Evolutionary conservation across 2,329 filamentous ascomycete species (phyloP).

Genomic region (Hymenoscyphus occultus): DNA sequence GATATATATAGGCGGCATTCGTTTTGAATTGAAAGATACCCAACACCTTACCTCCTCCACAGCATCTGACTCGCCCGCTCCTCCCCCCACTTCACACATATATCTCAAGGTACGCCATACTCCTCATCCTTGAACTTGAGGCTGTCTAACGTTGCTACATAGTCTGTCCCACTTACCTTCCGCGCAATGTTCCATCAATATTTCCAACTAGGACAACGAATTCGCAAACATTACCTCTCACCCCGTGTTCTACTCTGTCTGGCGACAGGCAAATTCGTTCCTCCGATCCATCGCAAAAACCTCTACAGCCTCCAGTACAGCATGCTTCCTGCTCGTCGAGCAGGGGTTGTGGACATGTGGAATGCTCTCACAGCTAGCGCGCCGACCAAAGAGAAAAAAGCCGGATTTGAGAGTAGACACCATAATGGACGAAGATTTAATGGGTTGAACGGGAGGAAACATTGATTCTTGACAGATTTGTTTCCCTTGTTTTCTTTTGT

Average conservation of each 20-base stretch:
- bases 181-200: slow-evolving; percentile 97
- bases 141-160: slow-evolving; percentile 21
- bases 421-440: slow-evolving; percentile 15
- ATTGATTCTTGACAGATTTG: background rate
- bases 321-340: slow-evolving; percentile 83
- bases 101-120: slow-evolving; percentile 66
- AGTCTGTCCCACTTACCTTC: slow-evolving; percentile 87
- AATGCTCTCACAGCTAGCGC: slow-evolving; percentile 30
- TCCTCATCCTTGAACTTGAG: background rate
- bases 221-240: slow-evolving; percentile 92
- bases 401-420: slow-evolving; percentile 6
- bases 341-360: slow-evolving; percentile 86
- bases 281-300: slow-evolving; percentile 90
- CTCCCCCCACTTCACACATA: slow-evolving; percentile 71
- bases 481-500: background rate
- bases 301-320: slow-evolving; percentile 96
- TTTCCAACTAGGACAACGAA: slow-evolving; percentile 87
- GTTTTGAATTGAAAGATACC: slow-evolving; percentile 83
- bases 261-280: slow-evolving; percentile 86
- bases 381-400: slow-evolving; percentile 8
- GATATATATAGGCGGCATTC: slow-evolving; percentile 63
- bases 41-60: slow-evolving; percentile 47
- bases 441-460: slow-evolving; percentile 11
- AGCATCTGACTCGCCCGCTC: slow-evolving; percentile 23
- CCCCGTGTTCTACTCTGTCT: slow-evolving; percentile 85